Base-by-base conservation (phyloP, 345 rosid genomes). In the Rhodamnia argentea region DNA sequence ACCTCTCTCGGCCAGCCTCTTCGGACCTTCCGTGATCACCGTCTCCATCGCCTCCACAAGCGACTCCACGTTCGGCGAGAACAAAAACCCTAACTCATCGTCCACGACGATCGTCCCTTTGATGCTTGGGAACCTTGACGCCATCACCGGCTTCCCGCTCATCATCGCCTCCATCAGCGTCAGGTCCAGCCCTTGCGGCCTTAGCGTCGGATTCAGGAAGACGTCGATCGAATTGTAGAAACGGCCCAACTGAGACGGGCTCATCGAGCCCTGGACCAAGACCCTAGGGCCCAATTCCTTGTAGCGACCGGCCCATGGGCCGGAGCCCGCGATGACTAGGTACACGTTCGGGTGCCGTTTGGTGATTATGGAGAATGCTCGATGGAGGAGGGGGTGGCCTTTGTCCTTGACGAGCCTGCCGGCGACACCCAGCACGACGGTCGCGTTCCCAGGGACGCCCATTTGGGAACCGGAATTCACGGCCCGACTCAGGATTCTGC, bases 91-190 rank as follows among this genome's bases (percentile, higher is more conserved):
- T 54, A 94, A 93, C 91, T 94, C 98, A 75, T 94, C 96, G 23
- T 94, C 93, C 47, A 97, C 99, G 2, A 97, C 93, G 52, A 97
- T 88, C 10, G 94, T 97, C 12, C 98, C 95, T 89, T 94, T 95
- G 42, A 97, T 96, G 84, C 99, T 97, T 0, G 99, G 95, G 55
- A 94, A 97, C 84, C 98, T 94, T 1, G 99, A 95, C 0, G 99
- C 98, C 96, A 95, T 92, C 3, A 97, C 94, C 6, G 99, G 93
- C 85, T 90, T 97, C 50, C 99, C 99, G 83, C 96, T 93, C 94
- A 96, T 89, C 99, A 97, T 97, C 1, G 98, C 99, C 86, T 96
- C 99, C 99, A 94, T 94, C 42, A 95, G 90, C 5, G 99, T 96
- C 0, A 96, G 90, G 90, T 96, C 99, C 24, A 96, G 95, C 13